Evolutionary conservation across 2,329 filamentous ascomycete species (phyloP).

Genomic region (Phaeoacremonium minimum): DNA sequence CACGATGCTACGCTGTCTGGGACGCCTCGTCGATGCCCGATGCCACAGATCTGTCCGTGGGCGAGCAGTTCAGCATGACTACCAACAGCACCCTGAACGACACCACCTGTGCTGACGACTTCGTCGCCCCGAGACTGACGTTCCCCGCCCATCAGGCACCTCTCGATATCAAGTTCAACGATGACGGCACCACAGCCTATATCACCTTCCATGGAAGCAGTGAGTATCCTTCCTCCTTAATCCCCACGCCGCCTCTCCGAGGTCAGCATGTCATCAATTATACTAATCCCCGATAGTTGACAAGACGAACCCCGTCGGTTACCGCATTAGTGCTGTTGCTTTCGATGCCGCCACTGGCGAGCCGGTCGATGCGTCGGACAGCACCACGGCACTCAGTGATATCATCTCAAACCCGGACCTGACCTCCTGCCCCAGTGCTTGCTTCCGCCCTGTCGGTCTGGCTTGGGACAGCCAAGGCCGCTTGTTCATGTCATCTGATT

Average conservation of each 20-base stretch:
- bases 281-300: constrained; percentile 25
- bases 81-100: constrained; percentile 30
- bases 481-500: constrained; percentile 58
- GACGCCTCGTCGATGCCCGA: constrained; percentile 40
- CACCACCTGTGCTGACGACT: constrained; percentile 35
- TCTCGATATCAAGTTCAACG: constrained; percentile 64
- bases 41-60: constrained; percentile 33
- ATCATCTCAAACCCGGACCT: constrained; percentile 52
- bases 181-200: constrained; percentile 54
- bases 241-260: neutral
- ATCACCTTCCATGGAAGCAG: constrained; percentile 69
- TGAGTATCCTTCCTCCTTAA: constrained; percentile 23
- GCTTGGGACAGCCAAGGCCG: constrained; percentile 44
- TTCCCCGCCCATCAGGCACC: constrained; percentile 63
- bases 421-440: constrained; percentile 47
- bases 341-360: constrained; percentile 34
- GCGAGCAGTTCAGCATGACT: constrained; percentile 43
- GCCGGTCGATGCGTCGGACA: constrained; percentile 30
- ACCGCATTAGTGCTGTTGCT: constrained; percentile 32
- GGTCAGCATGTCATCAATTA: neutral
- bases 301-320: constrained; percentile 38
- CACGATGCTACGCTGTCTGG: constrained; percentile 64
- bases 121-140: constrained; percentile 48
- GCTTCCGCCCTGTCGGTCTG: constrained; percentile 60
- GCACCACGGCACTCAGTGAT: constrained; percentile 41